Conservation (phyloP, 306 rosid genomes). For the Biancaea sappan region DNA sequence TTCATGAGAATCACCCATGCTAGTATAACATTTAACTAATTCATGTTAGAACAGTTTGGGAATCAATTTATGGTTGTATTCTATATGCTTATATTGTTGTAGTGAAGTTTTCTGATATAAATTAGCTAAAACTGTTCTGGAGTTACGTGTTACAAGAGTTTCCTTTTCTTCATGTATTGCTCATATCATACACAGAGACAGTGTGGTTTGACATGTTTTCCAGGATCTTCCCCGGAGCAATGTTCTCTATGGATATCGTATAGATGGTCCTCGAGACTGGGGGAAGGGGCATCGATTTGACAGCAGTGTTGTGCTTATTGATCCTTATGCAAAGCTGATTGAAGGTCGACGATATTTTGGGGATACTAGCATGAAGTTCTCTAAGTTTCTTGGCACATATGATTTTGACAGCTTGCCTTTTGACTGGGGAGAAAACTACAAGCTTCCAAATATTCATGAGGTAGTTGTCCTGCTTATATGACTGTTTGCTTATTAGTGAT, state of each 20-base stretch:
- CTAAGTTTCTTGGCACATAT: conserved; percentile 79
- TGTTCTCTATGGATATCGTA: conserved; percentile 78
- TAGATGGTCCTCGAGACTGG: conserved; percentile 88
- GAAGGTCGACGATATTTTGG: conserved; percentile 90
- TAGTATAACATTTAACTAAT: conserved; percentile 4
- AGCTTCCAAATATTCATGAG: conserved; percentile 88
- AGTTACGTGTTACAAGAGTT: conserved; percentile 23
- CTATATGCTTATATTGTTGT: background rate
- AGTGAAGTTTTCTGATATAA: conserved; percentile 10
- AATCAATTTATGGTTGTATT: background rate
- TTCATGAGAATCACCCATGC: background rate
- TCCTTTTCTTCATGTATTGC: conserved; percentile 18
- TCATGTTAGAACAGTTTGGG: background rate
- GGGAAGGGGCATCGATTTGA: conserved; percentile 90
- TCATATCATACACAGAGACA: background rate
- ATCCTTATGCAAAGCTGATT: conserved; percentile 91
- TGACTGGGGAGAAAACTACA: conserved; percentile 90
- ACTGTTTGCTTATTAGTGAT: conserved; percentile 15
- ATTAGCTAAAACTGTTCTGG: conserved; percentile 10
- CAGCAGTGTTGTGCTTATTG: conserved; percentile 69
- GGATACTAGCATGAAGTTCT: conserved; percentile 58
- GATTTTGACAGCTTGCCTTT: conserved; percentile 82
- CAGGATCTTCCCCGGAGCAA: conserved; percentile 81
- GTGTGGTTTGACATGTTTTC: conserved; percentile 13
- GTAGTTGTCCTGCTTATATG: conserved; percentile 46